Percentiles rank a stretch among this genome's conserved stretches.
phyloP scores from a whole-genome alignment of 768 basidiomycete genomes.

The Trametes cingulata region DNA sequence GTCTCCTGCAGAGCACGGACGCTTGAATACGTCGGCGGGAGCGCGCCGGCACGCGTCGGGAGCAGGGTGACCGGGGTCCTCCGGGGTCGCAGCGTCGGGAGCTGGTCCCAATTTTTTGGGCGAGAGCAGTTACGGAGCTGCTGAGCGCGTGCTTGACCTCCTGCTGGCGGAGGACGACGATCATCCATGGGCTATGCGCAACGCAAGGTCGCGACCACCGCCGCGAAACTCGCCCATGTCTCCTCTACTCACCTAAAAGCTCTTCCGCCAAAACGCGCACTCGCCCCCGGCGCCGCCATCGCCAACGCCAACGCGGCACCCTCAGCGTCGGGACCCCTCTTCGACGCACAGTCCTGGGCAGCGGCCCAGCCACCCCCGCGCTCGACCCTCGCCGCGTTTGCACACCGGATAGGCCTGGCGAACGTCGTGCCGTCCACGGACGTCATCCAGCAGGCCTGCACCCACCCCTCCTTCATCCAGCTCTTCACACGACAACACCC shows the following conservation, averaged over 20 bases:
- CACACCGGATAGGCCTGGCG: slow-evolving; percentile 73
- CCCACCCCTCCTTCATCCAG: slow-evolving; percentile 68
- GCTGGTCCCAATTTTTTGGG: slow-evolving; percentile 20
- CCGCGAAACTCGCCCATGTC: slow-evolving; percentile 51
- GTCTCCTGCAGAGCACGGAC: no score
- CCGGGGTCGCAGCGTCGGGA: slow-evolving; percentile 9
- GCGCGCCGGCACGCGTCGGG: slow-evolving; percentile 3
- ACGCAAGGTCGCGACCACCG: slow-evolving; percentile 51
- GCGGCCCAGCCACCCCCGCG: slow-evolving; percentile 69
- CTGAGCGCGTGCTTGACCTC: slow-evolving; percentile 22
- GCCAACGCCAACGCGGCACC: slow-evolving; percentile 16
- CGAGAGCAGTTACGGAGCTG: not conserved
- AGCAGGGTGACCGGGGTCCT: slow-evolving; percentile 14
- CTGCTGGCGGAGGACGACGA: slow-evolving; percentile 27
- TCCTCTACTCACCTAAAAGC: slow-evolving; percentile 52
- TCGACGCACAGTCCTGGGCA: slow-evolving; percentile 71
- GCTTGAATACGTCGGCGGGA: not conserved
- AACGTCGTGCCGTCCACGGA: slow-evolving; percentile 55
- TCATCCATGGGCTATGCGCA: slow-evolving; percentile 59
- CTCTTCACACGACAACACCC: slow-evolving; percentile 61
- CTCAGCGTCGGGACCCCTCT: slow-evolving; percentile 30
- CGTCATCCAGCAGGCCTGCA: slow-evolving; percentile 71
- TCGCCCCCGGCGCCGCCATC: slow-evolving; percentile 25
- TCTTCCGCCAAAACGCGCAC: slow-evolving; percentile 65
- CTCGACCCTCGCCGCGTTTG: slow-evolving; percentile 72